Evolutionary conservation across 108 stramenopile species (phyloP), one percentile per base, ranked within the genome.

Genomic region (Skeletonema costatum): DNA sequence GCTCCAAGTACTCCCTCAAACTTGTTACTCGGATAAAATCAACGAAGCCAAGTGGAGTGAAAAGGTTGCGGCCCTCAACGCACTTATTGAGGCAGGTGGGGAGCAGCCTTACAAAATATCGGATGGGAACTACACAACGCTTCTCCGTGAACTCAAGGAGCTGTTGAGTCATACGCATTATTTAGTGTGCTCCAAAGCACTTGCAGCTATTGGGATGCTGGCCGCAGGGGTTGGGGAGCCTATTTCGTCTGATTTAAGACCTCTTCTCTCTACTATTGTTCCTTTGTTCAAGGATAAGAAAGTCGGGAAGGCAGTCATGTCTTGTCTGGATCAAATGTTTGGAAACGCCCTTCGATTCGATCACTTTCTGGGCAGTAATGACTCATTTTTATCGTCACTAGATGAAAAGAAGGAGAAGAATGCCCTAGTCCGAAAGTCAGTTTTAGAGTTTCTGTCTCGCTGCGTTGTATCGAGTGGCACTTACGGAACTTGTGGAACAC

Each of bases 251-350:
- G 73, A 92, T 60, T 70, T 94, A 38, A 78, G 89, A 70, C 93
- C 93, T 31, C 59, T 96, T 19, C 64, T 96, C 9, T 35, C 76
- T 21, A 76, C 62, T 4, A 60, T 96, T 4, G 76, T 93, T 16
- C 72, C 71, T 21, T 68, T 94, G 25, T 81, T 86, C 66, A 96
- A 96, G 69, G 96, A 96, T 76, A 94, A 96, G 75, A 96, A 96
- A 77, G 86, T 96, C 7, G 88, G 81, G 9, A 88, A 86, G 50
- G 70, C 87, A 10, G 84, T 82, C 2, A 79, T 65, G 13, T 64
- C 64, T 0, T 92, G 91, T 50, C 78, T 96, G 2, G 93, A 94
- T 63, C 70, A 89, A 31, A 82, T 90, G 74, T 96, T 93, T 64
- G 96, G 88, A 0, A 92, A 93, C 70, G 86, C 92, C 3, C 66